Conservation (phyloP, 176 grass and related monocot species). For the Chloris gayana region DNA sequence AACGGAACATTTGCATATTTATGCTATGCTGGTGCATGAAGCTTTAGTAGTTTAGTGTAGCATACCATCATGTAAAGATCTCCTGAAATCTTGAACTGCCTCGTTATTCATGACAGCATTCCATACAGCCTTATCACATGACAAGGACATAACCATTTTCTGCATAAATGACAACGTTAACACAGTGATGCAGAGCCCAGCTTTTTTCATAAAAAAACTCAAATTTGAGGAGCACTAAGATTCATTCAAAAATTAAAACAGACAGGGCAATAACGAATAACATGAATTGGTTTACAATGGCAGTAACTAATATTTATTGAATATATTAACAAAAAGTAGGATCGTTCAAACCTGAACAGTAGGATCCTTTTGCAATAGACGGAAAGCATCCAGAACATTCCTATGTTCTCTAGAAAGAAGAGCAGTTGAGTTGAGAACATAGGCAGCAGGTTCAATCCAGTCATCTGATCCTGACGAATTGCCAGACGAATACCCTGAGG, state of each 20-base stretch:
- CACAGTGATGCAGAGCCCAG: not conserved
- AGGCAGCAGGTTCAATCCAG: conserved; percentile 84
- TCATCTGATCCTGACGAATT: conserved; percentile 68
- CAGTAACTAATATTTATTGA: not conserved
- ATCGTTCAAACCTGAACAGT: conserved; percentile 65
- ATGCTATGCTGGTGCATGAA: conserved; percentile 16
- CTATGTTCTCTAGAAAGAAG: conserved; percentile 59
- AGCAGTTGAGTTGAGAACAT: conserved; percentile 60
- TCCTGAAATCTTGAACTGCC: conserved; percentile 82
- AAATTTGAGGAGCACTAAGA: not conserved
- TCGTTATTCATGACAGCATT: conserved; percentile 91
- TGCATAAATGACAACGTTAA: conserved; percentile 47
- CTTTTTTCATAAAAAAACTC: conserved; percentile 15
- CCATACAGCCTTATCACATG: conserved; percentile 89
- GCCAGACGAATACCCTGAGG: conserved; percentile 50
- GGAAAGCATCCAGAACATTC: conserved; percentile 85
- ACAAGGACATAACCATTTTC: conserved; percentile 91
- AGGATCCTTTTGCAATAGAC: conserved; percentile 62
- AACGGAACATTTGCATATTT: not conserved
- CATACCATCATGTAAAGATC: conserved; percentile 67
- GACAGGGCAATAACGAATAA: not conserved
- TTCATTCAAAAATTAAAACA: too few species aligned
- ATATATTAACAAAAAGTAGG: conserved; percentile 1
- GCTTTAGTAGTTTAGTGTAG: not conserved
- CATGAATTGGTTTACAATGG: not conserved